These are phyloP conservation scores for Coriaria nepalensis DNA, from an alignment of 306 rosid genomes.

Conservation along the genomic window DNA sequence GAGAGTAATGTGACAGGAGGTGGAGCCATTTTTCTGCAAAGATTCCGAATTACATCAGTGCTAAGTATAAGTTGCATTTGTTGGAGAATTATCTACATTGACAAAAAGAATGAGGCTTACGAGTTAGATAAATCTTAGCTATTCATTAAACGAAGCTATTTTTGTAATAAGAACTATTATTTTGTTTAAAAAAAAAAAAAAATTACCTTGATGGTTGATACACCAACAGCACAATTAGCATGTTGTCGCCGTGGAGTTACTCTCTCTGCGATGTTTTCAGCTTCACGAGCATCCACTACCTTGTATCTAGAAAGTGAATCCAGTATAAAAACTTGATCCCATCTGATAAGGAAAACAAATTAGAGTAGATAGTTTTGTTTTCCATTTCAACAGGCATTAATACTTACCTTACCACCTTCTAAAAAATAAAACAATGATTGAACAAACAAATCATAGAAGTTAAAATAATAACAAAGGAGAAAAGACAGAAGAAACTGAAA, in stretches of 20 bases:
- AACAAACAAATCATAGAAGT: no score
- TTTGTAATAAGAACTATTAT: no score
- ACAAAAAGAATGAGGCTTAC: slow-evolving; percentile 15
- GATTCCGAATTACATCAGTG: slow-evolving; percentile 93
- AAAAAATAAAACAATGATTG: no score
- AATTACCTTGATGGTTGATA: slow-evolving; percentile 93
- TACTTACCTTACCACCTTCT: no score
- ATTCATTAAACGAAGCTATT: no score
- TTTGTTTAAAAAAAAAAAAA: no score
- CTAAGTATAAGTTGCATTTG: slow-evolving; percentile 98
- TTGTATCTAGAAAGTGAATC: slow-evolving; percentile 94
- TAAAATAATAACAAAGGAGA: no score
- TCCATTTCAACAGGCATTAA: no score
- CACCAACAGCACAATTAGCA: slow-evolving; percentile 96
- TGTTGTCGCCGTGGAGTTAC: slow-evolving; percentile 97
- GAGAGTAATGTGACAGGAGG: slow-evolving; percentile 96
- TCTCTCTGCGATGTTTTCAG: slow-evolving; percentile 93
- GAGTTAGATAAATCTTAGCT: no score
- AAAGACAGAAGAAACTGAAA: slow-evolving; percentile 2
- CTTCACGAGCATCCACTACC: slow-evolving; percentile 96
- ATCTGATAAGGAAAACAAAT: no score
- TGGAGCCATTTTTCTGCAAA: slow-evolving; percentile 99
- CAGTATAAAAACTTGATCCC: slow-evolving; percentile 97
- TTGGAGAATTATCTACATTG: slow-evolving; percentile 89
- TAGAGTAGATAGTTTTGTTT: no score